Evolutionary conservation across 345 rosid genomes (phyloP), one percentile per base, ranked within the genome.

Genomic region (Ceriops decandra): DNA sequence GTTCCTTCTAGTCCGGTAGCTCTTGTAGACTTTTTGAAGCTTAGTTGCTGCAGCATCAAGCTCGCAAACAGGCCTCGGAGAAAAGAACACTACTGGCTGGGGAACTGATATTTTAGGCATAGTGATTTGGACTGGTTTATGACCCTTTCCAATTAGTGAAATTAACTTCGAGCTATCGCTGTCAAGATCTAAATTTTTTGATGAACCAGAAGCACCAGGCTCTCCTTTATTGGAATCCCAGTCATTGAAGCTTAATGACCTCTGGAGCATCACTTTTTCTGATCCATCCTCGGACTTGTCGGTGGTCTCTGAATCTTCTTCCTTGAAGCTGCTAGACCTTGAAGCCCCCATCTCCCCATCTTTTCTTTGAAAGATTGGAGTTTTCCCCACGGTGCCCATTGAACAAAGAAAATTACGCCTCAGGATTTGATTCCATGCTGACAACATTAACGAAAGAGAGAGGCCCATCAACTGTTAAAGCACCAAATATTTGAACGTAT

Each of bases 41-140:
- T 28, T 81, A 38, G 82, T 76, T 46, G 87, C 87, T n/a, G 90
- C 95, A 66, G 86, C 87, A 60, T 88, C 84, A 35, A 86, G 87
- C 87, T 86, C 91, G 10, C 51, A 66, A 27, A 73, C 60, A 0
- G 89, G 95, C 72, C 82, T 82, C 13, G 93, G 95, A 38, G 95
- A 86, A 52, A 78, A 76, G 52, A 80, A 71, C 27, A 74, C 68
- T 64, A 77, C 63, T 36, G 86, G 83, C 36, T 75, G 67, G 75
- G 88, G 91, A 5, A 86, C 72, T 69, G 13, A 31, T 19, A 88
- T 64, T 31, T 70, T 79, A 4, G 91, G 91, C 75, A 77, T 84
- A 1, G 42, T 72, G 46, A 82, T 72, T 53, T 77, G 79, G 24
- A 79, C 33, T 58, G 69, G 73, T 59, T 63, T 78, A 24, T 68